Base-by-base conservation (phyloP, 176 grass and related monocot species). In the Juncus inflexus region DNA sequence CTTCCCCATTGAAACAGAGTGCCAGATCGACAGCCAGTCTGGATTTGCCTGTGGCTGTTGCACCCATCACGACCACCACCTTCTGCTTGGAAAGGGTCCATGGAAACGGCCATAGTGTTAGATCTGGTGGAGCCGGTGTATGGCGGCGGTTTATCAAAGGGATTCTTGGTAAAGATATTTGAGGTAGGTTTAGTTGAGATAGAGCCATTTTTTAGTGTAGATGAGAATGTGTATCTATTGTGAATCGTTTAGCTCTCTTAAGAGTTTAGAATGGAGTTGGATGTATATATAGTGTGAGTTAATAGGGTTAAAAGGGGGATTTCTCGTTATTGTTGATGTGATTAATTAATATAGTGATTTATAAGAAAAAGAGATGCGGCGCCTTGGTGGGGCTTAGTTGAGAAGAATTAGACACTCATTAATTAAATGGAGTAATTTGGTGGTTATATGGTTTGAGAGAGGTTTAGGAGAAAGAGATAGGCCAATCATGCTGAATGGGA, bases 31-130 rank as follows among this genome's bases (percentile, higher is more conserved):
- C 14, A 3, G 70, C 69, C 3, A 80, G 70, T 15, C 62, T 63
- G n/a, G 78, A 74, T 54, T 80, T 80, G 42, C 78, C 69, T 0
- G 69, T 80, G n/a, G 61, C 78, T 7, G 77, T 80, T 37, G 69
- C 69, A 6, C 77, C 77, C 37, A 80, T 72, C 39, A 80, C 61
- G 16, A 74, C 50, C 51, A 74, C 49, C 51, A 80, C 77, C 51
- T 37, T 52, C 73, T 64, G 42, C 12, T 54, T 68, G 8, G 12
- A 51, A 14, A 50, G 49, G 9, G 40, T 41, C 11, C 14, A 47
- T 50, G 63, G 63, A 13, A 51, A n/a, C 19, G 19, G 19, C 14
- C 42, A 28, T 49, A 51, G 12, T 9, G 35, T 13, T 2, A 5
- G 19, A 8, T n/a, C 64, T 16, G 19, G 49, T 52, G 65, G 65